phyloP scores from a whole-genome alignment of 768 basidiomycete species.

The Termitomyces sp. region DNA sequence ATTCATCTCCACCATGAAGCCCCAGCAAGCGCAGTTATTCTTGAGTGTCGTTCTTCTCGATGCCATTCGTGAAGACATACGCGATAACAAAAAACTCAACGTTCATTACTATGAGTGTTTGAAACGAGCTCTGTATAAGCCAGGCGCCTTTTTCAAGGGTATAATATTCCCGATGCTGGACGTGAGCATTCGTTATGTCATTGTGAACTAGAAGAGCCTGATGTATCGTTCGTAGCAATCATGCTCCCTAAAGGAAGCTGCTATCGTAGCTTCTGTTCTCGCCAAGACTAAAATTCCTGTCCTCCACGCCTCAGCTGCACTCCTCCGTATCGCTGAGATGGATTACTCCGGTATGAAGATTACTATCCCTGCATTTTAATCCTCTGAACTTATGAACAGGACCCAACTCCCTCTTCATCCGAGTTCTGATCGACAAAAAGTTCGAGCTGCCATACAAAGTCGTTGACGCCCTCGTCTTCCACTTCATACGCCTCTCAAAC shows the following conservation, averaged over 20 bases:
- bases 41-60: conserved; percentile 90
- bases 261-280: conserved; percentile 89
- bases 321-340: conserved; percentile 93
- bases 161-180: conserved; percentile 94
- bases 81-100: conserved; percentile 81
- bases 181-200: conserved; percentile 42
- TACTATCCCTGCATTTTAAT: not conserved
- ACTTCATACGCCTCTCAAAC: conserved; percentile 95
- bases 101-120: conserved; percentile 94
- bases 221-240: conserved; percentile 43
- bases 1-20: conserved; percentile 96
- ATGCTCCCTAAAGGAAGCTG: conserved; percentile 91
- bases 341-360: conserved; percentile 76
- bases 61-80: conserved; percentile 86
- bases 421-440: conserved; percentile 96
- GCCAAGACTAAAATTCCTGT: conserved; percentile 91
- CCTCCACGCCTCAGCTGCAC: conserved; percentile 94
- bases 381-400: conserved; percentile 39
- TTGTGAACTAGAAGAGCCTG: not conserved
- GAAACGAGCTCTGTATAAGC: conserved; percentile 92
- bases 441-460: conserved; percentile 98
- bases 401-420: conserved; percentile 95
- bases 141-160: conserved; percentile 97
- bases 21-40: conserved; percentile 89
- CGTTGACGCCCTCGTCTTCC: conserved; percentile 94